These are phyloP conservation scores for Lecanicillium sp. DNA, from an alignment of 2,329 filamentous ascomycete species.

Conservation along the genomic window DNA sequence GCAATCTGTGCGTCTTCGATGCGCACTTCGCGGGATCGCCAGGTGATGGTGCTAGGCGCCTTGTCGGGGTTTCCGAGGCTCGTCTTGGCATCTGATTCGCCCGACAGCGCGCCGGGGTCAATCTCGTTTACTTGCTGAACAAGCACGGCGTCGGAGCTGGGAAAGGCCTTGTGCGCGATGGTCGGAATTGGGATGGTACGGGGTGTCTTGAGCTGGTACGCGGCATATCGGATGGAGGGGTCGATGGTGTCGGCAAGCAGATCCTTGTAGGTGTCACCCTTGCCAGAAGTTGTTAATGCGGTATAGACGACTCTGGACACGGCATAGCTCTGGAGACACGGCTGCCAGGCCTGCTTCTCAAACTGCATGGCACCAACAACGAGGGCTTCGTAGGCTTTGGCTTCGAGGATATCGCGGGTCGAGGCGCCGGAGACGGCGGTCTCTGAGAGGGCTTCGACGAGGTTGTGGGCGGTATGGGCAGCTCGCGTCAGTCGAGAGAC, in stretches of 20 bases:
- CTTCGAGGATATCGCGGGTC: constrained; percentile 71
- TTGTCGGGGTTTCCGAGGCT: constrained; percentile 45
- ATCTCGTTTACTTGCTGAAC: constrained; percentile 63
- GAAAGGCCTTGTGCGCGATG: constrained; percentile 75
- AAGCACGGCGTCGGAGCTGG: constrained; percentile 55
- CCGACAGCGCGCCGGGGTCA: constrained; percentile 43
- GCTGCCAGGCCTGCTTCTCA: constrained; percentile 82
- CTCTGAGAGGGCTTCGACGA: constrained; percentile 62
- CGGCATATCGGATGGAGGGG: constrained; percentile 87
- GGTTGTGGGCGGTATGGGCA: constrained; percentile 58
- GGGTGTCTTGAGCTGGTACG: constrained; percentile 84
- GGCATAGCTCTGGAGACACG: constrained; percentile 70
- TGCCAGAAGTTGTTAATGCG: constrained; percentile 55
- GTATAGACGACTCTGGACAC: constrained; percentile 77
- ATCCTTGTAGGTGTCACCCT: constrained; percentile 76
- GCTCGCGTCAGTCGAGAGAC: constrained; percentile 82
- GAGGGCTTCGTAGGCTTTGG: constrained; percentile 73
- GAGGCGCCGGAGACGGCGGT: constrained; percentile 57
- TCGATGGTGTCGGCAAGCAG: constrained; percentile 81
- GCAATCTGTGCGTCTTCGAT: constrained; percentile 93
- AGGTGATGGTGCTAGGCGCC: constrained; percentile 69
- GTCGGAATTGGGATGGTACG: constrained; percentile 75
- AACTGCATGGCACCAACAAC: constrained; percentile 73
- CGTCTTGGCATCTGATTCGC: constrained; percentile 41
- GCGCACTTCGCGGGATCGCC: constrained; percentile 78